Base-by-base conservation (phyloP, 305 asterid genomes). In the Coffea humblotiana region DNA sequence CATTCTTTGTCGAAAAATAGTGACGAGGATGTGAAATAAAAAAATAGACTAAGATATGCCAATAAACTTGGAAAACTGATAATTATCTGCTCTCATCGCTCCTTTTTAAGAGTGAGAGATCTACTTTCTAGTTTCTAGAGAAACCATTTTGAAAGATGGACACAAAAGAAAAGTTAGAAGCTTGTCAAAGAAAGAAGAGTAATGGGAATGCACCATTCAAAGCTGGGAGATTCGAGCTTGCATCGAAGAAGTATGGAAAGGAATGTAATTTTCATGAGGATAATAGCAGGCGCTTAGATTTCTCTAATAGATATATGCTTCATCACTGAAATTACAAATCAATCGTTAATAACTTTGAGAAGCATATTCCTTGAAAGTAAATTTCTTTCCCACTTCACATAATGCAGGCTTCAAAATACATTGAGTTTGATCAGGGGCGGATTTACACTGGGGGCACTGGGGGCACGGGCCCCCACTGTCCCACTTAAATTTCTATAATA, bases 121-220 rank as follows among this genome's bases (percentile, higher is more conserved):
- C 19, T 67, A 14, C 47, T 77, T 68, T 61, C 81, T 32, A 89
- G 92, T 32, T 32, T 32, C 32, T 32, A 32, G 93, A 87, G 72
- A 91, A 86, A 60, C 92, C 90, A 79, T 90, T 87, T 51, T 90
- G 93, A 91, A 88, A 91, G 82, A 91, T 91, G 96, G 88, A 85
- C 56, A 78, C 85, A 27, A 73, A 56, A 69, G 96, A 91, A 83
- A 88, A 88, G 79, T 21, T 88, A 76, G 79, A 81, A 56, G 84
- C 83, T 32, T 87, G 89, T 68, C 86, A 79, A 72, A 72, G 79
- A 69, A 86, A 78, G 67, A 91, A 91, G 84, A 74, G 45, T 2
- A 90, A 88, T 4, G 96, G 96, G 60, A 91, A 88, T 75, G 54
- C 37, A 37, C 83, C 87, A 77, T 91, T 91, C 84, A 83, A 81